phyloP scores from a whole-genome alignment of 495 filamentous ascomycete species.

The Tuber calosporum region DNA sequence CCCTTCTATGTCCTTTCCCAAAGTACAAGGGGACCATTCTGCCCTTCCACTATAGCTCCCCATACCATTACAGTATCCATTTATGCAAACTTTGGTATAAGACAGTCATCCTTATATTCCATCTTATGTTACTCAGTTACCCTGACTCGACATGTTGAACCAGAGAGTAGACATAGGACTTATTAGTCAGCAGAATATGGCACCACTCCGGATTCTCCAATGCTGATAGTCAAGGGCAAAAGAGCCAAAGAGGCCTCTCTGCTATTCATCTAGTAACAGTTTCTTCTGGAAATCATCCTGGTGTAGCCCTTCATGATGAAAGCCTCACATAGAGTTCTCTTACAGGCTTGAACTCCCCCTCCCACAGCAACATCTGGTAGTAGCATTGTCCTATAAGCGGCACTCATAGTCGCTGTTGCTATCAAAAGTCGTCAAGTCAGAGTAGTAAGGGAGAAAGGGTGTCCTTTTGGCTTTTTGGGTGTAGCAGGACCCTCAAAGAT shows the following conservation, averaged over 20 bases:
- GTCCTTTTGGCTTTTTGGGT: too few relatives aligned
- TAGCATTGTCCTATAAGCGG: neutral
- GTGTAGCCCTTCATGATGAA: conserved; percentile 6
- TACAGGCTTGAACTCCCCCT: conserved; percentile 7
- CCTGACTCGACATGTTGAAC: neutral
- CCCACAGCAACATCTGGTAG: conserved; percentile 9
- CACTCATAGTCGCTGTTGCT: too few relatives aligned
- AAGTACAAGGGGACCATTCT: conserved; percentile 1
- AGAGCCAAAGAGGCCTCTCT: neutral
- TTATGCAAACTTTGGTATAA: conserved; percentile 13
- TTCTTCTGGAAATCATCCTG: neutral
- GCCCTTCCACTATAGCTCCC: neutral
- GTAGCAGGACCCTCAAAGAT: too few relatives aligned
- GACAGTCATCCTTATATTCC: conserved; percentile 11
- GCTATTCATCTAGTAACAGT: too few relatives aligned
- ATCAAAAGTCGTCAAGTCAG: neutral
- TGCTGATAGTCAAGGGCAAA: conserved; percentile 11
- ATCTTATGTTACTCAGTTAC: neutral
- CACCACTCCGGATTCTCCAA: conserved; percentile 15
- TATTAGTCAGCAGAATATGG: conserved; percentile 13
- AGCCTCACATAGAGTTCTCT: neutral
- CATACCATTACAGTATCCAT: conserved; percentile 11
- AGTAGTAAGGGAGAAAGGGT: too few relatives aligned
- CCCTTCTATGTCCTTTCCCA: conserved; percentile 10
- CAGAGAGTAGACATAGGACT: conserved; percentile 11